Conservation (phyloP, 148 eudicot species). For the Linanthus parryae region DNA sequence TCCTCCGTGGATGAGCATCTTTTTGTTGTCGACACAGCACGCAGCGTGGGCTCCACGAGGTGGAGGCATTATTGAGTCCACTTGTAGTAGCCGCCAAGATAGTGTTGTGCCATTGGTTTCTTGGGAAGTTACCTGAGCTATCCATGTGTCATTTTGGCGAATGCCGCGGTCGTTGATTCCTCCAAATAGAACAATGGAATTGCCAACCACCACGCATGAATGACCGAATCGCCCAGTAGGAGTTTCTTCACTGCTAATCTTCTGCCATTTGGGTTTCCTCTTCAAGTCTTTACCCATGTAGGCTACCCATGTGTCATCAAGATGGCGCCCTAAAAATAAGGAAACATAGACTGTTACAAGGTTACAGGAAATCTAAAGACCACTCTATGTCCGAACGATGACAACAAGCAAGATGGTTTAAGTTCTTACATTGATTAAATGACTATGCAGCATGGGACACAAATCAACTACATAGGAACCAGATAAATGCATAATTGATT, state of each 20-base stretch:
- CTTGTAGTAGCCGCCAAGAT: conserved; percentile 72
- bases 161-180: conserved; percentile 87
- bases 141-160: conserved; percentile 95
- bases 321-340: conserved; percentile 77
- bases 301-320: conserved; percentile 98
- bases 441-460: neutral
- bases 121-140: conserved; percentile 37
- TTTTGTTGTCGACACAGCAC: conserved; percentile 54
- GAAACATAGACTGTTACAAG: neutral
- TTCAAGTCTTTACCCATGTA: conserved; percentile 43
- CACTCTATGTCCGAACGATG: neutral
- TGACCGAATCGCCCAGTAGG: conserved; percentile 98
- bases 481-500: too few species aligned
- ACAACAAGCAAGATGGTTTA: neutral
- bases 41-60: conserved; percentile 97
- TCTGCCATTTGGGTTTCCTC: conserved; percentile 61
- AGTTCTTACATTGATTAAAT: neutral
- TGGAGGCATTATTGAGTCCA: conserved; percentile 62
- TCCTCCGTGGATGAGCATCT: conserved; percentile 91
- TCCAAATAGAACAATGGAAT: conserved; percentile 70
- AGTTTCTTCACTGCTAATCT: conserved; percentile 57
- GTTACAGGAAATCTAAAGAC: neutral
- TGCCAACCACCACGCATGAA: conserved; percentile 62
- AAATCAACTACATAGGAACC: neutral
- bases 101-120: conserved; percentile 39